Evolutionary conservation across 306 rosid species (phyloP), one percentile per base, ranked within the genome.

Genomic region (Ochetophila trinervis): DNA sequence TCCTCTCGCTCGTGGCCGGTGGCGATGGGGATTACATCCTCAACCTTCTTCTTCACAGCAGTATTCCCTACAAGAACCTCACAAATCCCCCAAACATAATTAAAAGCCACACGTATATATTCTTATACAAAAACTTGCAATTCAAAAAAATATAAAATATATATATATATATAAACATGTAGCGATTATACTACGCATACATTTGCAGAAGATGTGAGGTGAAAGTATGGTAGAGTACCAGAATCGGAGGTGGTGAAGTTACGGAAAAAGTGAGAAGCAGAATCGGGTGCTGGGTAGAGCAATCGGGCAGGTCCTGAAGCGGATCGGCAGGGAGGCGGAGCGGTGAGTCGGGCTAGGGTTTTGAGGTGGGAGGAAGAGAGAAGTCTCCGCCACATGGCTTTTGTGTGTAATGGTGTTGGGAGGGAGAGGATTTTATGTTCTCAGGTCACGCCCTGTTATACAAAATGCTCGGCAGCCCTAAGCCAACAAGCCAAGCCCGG

Each of bases 1-100:
- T 94, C 97, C 83, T 94, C 96, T 4, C 86, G 97, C 83, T 94
- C 97, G 74, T 90, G 95, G 6, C 97, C 97, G 15, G 99, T 93
- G 32, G 96, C 99, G 61, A 93, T 90, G 15, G 99, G 99, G 84
- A 86, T 52, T 74, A 90, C 73, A 71, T 88, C 91, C 77, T 90
- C 96, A 55, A 84, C 85, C 76, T 63, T 90, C 95, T 85, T 92
- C 72, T 80, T 86, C 30, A 82, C 34, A 1, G 74, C 19, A 61
- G 55, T 42, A 44, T 65, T 78, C 49, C 50, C 94, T 81, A 21
- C 60, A 56, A 55, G 44, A n/a, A 23, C 3, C 19, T 69, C 61
- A 78, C 5, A 42, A 34, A 42, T 32, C 12, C 63, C 4, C 32
- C 32, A 27, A 27, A 21, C 42, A 68, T 48, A 69, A 24, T 0